Percentiles rank a stretch among this genome's conserved stretches.
Conservation (phyloP, 1,284 basidiomycete genomes). For the Fistulina hepatica region DNA sequence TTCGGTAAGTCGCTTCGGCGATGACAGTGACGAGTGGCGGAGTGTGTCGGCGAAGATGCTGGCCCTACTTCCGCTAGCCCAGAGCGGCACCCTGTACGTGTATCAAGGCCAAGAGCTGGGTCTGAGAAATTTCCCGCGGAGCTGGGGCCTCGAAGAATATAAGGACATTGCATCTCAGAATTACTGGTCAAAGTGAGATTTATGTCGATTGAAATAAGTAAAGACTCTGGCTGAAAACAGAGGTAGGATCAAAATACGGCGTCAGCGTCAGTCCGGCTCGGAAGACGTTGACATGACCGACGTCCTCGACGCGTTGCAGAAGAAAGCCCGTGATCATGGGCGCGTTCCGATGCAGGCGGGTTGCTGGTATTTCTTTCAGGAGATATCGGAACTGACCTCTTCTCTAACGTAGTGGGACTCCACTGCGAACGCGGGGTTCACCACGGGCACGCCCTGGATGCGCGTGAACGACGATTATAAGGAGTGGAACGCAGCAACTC, state of each 20-base stretch:
- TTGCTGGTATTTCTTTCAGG: slow-evolving; percentile 1
- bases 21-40: slow-evolving; percentile 47
- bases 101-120: slow-evolving; percentile 71
- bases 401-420: slow-evolving; percentile 45
- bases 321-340: slow-evolving; percentile 61
- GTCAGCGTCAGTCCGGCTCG: slow-evolving; percentile 26
- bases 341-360: slow-evolving; percentile 54
- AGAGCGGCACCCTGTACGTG: slow-evolving; percentile 59
- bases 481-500: slow-evolving; percentile 47
- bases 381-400: neutral
- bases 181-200: slow-evolving; percentile 30
- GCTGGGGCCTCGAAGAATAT: slow-evolving; percentile 65
- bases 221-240: too few relatives aligned
- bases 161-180: slow-evolving; percentile 54
- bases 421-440: slow-evolving; percentile 51
- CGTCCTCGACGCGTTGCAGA: slow-evolving; percentile 42
- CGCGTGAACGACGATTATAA: slow-evolving; percentile 59
- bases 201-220: slow-evolving; percentile 22
- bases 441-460: slow-evolving; percentile 63
- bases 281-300: slow-evolving; percentile 47
- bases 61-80: slow-evolving; percentile 48
- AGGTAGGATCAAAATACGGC: slow-evolving; percentile 26
- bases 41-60: slow-evolving; percentile 51
- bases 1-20: slow-evolving; percentile 53
- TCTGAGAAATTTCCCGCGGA: slow-evolving; percentile 53